A percentile compares a stretch with the other conserved stretches of the same genome.
Evolutionary conservation across 1,139 yeast genomes (phyloP).

Genomic region (Eremothecium cymbalariae): DNA sequence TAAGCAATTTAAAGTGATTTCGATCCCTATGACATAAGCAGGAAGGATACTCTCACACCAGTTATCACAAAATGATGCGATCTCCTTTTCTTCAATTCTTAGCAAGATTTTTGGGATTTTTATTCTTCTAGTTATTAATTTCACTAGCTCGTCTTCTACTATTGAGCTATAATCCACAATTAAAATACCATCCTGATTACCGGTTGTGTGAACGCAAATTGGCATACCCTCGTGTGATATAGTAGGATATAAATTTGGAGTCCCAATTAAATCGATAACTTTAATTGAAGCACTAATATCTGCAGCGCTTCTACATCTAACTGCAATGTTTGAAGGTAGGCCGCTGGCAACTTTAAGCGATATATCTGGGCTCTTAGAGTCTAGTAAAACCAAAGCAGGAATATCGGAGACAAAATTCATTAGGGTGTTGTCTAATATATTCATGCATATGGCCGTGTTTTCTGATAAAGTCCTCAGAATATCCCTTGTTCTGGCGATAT

Average conservation of each 20-base stretch:
- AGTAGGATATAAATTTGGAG: constrained; percentile 3
- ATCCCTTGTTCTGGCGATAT: constrained; percentile 4
- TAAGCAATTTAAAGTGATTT: constrained; percentile 1
- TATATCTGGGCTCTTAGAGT: constrained; percentile 2
- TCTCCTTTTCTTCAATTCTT: neutral
- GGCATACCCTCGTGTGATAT: constrained; percentile 7
- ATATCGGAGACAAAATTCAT: constrained; percentile 5
- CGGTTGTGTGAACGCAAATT: constrained; percentile 7
- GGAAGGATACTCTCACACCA: constrained; percentile 2
- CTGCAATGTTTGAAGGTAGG: constrained; percentile 3
- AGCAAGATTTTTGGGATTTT: constrained; percentile 4
- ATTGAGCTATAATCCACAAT: neutral
- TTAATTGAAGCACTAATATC: constrained; percentile 1
- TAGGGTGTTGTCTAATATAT: constrained; percentile 4
- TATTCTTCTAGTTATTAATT: constrained; percentile 2
- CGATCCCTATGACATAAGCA: neutral
- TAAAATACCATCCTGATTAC: constrained; percentile 5
- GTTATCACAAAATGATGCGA: neutral
- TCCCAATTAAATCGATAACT: constrained; percentile 1
- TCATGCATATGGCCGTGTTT: constrained; percentile 2
- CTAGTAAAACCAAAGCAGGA: constrained; percentile 3
- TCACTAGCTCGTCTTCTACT: constrained; percentile 3
- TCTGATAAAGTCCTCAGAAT: neutral
- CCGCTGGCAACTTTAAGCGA: constrained; percentile 8
- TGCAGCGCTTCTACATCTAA: constrained; percentile 4